Evolutionary conservation across 495 filamentous ascomycete genomes (phyloP).

Genomic region (Podospora fimiseda): DNA sequence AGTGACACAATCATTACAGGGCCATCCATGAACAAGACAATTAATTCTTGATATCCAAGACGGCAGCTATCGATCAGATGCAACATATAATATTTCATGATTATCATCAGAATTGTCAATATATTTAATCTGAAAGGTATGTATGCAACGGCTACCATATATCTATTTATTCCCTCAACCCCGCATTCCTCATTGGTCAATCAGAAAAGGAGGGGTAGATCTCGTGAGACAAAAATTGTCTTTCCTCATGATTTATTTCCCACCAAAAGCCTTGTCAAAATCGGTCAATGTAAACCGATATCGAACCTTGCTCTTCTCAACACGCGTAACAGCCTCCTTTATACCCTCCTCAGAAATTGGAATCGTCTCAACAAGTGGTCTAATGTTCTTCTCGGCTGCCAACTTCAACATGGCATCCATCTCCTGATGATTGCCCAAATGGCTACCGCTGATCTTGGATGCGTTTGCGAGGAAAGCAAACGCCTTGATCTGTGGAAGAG

Average conservation of each 20-base stretch:
- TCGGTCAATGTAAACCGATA: slow-evolving; percentile 49
- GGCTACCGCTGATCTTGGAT: slow-evolving; percentile 58
- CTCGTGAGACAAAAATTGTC: not conserved
- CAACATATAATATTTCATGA: no score
- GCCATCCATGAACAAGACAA: not conserved
- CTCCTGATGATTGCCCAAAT: slow-evolving; percentile 67
- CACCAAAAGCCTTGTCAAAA: slow-evolving; percentile 42
- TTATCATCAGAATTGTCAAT: no score
- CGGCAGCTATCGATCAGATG: no score
- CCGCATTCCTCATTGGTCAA: no score
- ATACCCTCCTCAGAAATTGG: slow-evolving; percentile 63
- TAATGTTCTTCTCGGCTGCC: slow-evolving; percentile 67
- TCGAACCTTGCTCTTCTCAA: slow-evolving; percentile 56
- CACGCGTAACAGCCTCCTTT: slow-evolving; percentile 62
- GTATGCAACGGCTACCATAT: no score
- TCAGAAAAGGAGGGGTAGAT: not conserved
- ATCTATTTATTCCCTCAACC: no score
- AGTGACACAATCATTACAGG: not conserved
- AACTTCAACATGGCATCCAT: slow-evolving; percentile 69
- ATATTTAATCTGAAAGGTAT: no score
- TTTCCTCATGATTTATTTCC: slow-evolving; percentile 2
- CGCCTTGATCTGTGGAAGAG: slow-evolving; percentile 54
- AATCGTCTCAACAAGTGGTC: slow-evolving; percentile 63
- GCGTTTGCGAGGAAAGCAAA: slow-evolving; percentile 58
- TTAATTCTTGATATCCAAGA: no score